These are phyloP conservation scores for Dactylella cylindrospora DNA, from an alignment of 2,329 filamentous ascomycete genomes.

Conservation along the genomic window DNA sequence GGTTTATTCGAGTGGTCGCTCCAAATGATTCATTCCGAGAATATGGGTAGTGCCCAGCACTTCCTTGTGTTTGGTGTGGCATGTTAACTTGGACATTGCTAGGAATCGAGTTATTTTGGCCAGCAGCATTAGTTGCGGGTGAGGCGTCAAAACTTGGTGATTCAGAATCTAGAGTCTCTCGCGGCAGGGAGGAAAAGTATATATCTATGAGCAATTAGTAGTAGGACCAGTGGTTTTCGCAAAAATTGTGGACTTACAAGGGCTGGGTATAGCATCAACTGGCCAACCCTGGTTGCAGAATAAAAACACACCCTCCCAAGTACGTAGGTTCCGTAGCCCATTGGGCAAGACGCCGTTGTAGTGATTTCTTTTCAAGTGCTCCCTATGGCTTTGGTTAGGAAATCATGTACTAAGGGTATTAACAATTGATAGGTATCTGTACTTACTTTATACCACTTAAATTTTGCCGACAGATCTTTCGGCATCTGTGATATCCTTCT, in stretches of 20 bases:
- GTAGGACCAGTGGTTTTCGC: background rate
- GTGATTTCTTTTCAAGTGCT: slow-evolving; percentile 13
- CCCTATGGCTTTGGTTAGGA: slow-evolving; percentile 6
- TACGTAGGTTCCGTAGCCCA: background rate
- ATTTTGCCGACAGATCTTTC: slow-evolving; percentile 8
- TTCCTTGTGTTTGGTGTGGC: no score
- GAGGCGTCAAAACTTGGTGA: slow-evolving; percentile 1
- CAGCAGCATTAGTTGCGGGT: no score
- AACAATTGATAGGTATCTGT: no score
- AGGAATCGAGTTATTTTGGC: no score
- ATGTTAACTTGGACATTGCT: no score
- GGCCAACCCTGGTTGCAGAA: slow-evolving; percentile 2
- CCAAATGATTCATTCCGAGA: no score
- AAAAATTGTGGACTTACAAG: slow-evolving; percentile 4
- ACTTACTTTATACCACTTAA: slow-evolving; percentile 16
- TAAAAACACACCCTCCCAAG: slow-evolving; percentile 7
- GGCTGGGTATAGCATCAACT: background rate
- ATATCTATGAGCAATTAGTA: slow-evolving; percentile 5
- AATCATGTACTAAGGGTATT: no score
- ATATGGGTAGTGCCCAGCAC: no score
- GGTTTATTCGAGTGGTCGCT: no score
- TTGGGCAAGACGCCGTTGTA: background rate
- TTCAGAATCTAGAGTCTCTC: background rate
- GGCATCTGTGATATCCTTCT: background rate
- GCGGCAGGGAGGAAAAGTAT: background rate